A percentile compares a stretch with the other conserved stretches of the same genome.
These are phyloP conservation scores for Aspergillus sp. DNA, from an alignment of 2,329 filamentous ascomycete species.

Conservation along the genomic window DNA sequence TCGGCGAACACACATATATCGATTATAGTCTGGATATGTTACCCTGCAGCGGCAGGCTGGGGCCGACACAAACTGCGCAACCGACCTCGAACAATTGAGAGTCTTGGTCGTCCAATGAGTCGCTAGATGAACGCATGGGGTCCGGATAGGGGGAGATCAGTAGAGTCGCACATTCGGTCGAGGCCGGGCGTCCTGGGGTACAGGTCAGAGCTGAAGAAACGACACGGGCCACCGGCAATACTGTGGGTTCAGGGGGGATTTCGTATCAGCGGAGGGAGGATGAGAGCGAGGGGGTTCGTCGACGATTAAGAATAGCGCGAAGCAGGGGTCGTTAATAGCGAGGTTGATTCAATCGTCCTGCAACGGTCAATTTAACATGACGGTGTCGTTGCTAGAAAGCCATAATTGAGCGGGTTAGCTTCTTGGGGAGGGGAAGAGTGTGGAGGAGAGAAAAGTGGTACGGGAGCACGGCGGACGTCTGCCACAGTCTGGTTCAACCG, in stretches of 20 bases:
- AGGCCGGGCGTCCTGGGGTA: constrained; percentile 20
- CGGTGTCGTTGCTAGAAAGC: constrained; percentile 19
- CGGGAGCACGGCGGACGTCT: constrained; percentile 7
- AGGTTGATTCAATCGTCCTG: constrained; percentile 10
- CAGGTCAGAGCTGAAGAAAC: constrained; percentile 17
- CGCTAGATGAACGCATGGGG: constrained; percentile 42
- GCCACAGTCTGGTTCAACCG: constrained; percentile 16
- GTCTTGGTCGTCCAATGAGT: constrained; percentile 31
- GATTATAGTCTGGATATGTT: constrained; percentile 21
- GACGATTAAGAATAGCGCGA: constrained; percentile 19
- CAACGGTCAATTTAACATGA: constrained; percentile 18
- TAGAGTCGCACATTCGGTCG: constrained; percentile 39
- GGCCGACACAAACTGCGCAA: constrained; percentile 27
- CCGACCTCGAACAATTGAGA: constrained; percentile 34
- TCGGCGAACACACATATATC: constrained; percentile 22
- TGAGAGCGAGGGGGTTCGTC: constrained; percentile 14
- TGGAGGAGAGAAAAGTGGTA: constrained; percentile 17
- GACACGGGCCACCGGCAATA: constrained; percentile 20
- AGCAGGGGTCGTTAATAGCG: constrained; percentile 17
- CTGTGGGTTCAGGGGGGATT: constrained; percentile 18
- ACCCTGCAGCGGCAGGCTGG: constrained; percentile 25
- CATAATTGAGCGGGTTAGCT: constrained; percentile 15
- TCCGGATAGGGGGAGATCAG: constrained; percentile 26
- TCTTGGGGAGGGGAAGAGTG: constrained; percentile 12
- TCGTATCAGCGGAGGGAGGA: constrained; percentile 2